Conservation (phyloP, 805 yeast species). For the Suhomyces sp. region DNA sequence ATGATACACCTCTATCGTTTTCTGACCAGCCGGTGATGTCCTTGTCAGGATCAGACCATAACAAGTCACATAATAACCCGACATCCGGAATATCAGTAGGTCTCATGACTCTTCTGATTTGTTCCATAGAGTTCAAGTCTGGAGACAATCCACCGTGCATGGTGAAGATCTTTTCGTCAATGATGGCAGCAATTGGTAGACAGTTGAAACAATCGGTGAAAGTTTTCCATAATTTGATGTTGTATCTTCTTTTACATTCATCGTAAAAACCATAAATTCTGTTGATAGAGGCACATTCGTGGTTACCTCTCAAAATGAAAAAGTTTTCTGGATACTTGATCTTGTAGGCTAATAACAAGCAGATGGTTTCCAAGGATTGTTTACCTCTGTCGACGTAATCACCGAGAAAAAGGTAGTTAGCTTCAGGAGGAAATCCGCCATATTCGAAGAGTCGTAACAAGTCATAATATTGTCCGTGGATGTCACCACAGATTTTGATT, state of each 20-base stretch:
- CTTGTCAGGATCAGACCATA: constrained; percentile 99
- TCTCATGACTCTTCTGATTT: constrained; percentile 97
- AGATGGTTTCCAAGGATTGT: constrained; percentile 94
- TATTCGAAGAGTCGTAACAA: constrained; percentile 92
- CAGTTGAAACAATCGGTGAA: constrained; percentile 98
- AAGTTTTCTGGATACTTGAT: constrained; percentile 98
- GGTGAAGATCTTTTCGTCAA: constrained; percentile 95
- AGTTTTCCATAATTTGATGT: constrained; percentile 97
- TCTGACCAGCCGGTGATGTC: constrained; percentile 99
- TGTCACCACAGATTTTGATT: constrained; percentile 95
- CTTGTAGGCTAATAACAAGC: constrained; percentile 90
- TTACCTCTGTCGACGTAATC: constrained; percentile 99
- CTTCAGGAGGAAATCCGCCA: constrained; percentile 99
- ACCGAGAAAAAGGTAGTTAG: constrained; percentile 91
- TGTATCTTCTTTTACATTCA: constrained; percentile 97
- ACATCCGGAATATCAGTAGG: constrained; percentile 99
- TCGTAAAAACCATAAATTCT: constrained; percentile 98
- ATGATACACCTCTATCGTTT: constrained; percentile 97
- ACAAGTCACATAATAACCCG: constrained; percentile 90
- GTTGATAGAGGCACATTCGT: constrained; percentile 97
- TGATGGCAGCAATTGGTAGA: constrained; percentile 96
- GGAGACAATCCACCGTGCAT: constrained; percentile 99
- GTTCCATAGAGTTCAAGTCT: constrained; percentile 96
- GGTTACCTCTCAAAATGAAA: constrained; percentile 95
- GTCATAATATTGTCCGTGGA: constrained; percentile 98